These are phyloP conservation scores for Cladobotryum protrusum DNA, from an alignment of 2,329 filamentous ascomycete species.

Conservation along the genomic window DNA sequence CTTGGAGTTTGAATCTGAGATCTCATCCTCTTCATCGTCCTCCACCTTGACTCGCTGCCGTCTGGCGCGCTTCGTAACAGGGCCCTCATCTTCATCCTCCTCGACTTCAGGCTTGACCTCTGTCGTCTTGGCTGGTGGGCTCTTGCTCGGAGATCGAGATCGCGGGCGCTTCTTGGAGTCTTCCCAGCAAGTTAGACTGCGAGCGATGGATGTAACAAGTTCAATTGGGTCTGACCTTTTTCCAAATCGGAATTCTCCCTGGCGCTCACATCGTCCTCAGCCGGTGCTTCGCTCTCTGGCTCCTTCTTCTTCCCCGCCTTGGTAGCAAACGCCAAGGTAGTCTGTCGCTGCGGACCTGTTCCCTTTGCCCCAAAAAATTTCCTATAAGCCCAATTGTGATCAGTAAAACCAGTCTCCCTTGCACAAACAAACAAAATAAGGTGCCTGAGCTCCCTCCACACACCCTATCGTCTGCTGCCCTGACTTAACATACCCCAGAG, in stretches of 20 bases:
- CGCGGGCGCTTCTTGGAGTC: conserved; percentile 44
- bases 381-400: conserved; percentile 38
- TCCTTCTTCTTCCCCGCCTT: conserved; percentile 38
- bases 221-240: conserved; percentile 27
- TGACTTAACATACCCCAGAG: conserved; percentile 78
- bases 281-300: conserved; percentile 22
- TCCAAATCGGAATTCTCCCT: conserved; percentile 35
- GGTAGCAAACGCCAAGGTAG: conserved; percentile 69
- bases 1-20: conserved; percentile 30
- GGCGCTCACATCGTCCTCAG: conserved; percentile 21
- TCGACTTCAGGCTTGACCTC: conserved; percentile 30
- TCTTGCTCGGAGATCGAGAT: conserved; percentile 7
- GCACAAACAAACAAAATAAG: background rate
- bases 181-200: conserved; percentile 13
- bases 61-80: conserved; percentile 52
- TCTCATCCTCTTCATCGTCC: conserved; percentile 45
- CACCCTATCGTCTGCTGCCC: conserved; percentile 70
- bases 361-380: conserved; percentile 73
- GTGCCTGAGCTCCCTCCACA: conserved; percentile 23
- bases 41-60: conserved; percentile 42
- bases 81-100: conserved; percentile 52
- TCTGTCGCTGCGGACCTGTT: conserved; percentile 60
- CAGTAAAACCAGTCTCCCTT: conserved; percentile 6
- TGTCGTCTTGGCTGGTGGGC: conserved; percentile 1
- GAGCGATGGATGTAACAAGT: background rate